phyloP scores from a whole-genome alignment of 768 basidiomycete species.

The Lentinula raphanica region DNA sequence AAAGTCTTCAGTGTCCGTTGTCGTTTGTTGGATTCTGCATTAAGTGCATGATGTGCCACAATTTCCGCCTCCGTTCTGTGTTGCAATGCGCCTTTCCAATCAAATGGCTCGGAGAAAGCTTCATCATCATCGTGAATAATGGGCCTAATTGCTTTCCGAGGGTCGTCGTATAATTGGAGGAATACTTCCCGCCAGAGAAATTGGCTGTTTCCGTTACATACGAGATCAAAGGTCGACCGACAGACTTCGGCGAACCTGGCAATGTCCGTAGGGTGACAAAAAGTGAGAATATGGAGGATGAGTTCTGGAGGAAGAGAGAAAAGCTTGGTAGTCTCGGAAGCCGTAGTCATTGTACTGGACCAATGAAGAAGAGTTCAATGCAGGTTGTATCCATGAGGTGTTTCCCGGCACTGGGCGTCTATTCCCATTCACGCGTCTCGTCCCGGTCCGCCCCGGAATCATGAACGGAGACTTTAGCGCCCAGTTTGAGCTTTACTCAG shows the following conservation, averaged over 20 bases:
- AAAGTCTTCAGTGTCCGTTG: conserved; percentile 34
- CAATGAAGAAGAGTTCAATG: not conserved
- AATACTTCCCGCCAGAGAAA: conserved; percentile 70
- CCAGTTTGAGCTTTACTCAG: not conserved
- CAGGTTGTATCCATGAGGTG: not conserved
- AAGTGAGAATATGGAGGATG: conserved; percentile 48
- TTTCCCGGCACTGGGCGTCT: not conserved
- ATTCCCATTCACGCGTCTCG: not conserved
- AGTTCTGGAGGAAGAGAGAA: conserved; percentile 53
- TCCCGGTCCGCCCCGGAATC: not conserved
- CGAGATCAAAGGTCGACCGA: conserved; percentile 38
- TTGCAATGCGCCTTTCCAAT: conserved; percentile 34
- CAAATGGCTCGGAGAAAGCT: not conserved
- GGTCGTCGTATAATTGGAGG: conserved; percentile 62
- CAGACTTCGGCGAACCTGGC: conserved; percentile 56
- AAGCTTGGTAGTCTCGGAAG: not conserved
- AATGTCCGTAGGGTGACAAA: conserved; percentile 54
- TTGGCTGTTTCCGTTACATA: conserved; percentile 46
- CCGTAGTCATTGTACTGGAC: not conserved
- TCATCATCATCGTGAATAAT: conserved; percentile 10
- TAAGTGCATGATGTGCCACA: conserved; percentile 11
- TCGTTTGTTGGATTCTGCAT: conserved; percentile 9
- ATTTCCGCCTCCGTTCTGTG: conserved; percentile 37
- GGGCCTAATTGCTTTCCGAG: conserved; percentile 29
- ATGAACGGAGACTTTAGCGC: not conserved